Percentiles rank a stretch among this genome's conserved stretches.
These are phyloP conservation scores for Pestalotiopsis fici DNA, from an alignment of 2,329 filamentous ascomycete genomes.

Conservation along the genomic window DNA sequence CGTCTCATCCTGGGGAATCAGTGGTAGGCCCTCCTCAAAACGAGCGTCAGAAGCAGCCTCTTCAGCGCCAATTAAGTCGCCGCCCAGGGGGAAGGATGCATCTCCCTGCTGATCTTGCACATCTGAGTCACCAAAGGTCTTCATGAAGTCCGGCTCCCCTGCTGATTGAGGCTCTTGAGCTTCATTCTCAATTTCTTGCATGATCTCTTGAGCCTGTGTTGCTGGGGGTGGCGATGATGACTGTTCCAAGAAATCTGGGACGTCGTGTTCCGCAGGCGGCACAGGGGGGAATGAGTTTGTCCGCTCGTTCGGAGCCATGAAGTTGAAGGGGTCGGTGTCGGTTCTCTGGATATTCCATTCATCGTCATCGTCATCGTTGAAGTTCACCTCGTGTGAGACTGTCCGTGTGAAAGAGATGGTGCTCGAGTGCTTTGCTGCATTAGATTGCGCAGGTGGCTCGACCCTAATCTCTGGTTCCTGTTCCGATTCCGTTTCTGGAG, in stretches of 20 bases:
- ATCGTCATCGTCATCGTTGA: constrained; percentile 57
- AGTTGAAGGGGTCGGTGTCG: constrained; percentile 59
- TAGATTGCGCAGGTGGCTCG: constrained; percentile 19
- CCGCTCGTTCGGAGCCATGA: constrained; percentile 57
- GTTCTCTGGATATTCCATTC: constrained; percentile 56
- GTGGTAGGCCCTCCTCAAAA: constrained; percentile 70
- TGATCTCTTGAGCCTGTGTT: constrained; percentile 54
- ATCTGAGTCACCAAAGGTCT: constrained; percentile 32
- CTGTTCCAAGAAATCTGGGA: constrained; percentile 21
- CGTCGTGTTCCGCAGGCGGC: constrained; percentile 38
- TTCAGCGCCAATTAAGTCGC: constrained; percentile 40
- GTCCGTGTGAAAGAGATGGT: constrained; percentile 64
- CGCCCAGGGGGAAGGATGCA: constrained; percentile 37
- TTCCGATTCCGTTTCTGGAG: constrained; percentile 14
- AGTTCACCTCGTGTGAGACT: constrained; percentile 62
- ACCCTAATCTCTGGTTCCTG: constrained; percentile 14
- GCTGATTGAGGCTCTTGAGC: constrained; percentile 25
- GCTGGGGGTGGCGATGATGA: constrained; percentile 43
- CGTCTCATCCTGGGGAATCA: constrained; percentile 47
- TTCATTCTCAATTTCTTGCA: constrained; percentile 53
- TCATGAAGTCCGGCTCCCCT: constrained; percentile 34
- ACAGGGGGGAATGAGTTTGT: constrained; percentile 66
- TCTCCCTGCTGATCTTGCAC: constrained; percentile 19
- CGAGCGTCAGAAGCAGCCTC: constrained; percentile 55
- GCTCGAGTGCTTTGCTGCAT: constrained; percentile 56